A percentile compares a stretch with the other conserved stretches of the same genome.
Evolutionary conservation across 257 asterid genomes (phyloP).

Genomic region (Solanum virginianum): DNA sequence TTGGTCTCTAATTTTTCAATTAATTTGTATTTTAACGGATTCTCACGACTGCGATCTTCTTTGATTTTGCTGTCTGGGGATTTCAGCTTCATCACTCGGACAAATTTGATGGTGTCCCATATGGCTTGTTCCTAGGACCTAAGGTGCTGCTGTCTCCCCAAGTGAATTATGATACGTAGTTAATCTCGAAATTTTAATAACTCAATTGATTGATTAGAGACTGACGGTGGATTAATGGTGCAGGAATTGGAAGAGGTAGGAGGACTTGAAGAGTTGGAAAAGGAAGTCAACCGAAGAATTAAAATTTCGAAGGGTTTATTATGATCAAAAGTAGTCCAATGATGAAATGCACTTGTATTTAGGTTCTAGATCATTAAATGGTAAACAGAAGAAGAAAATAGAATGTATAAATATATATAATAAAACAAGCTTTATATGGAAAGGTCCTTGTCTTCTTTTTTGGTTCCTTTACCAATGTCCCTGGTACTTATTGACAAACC

Average conservation of each 20-base stretch:
- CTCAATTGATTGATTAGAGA: neutral
- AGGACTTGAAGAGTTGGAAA: slow-evolving; percentile 65
- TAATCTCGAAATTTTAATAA: neutral
- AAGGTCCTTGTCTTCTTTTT: neutral
- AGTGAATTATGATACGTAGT: neutral
- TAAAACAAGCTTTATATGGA: neutral
- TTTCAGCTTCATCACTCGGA: slow-evolving; percentile 90
- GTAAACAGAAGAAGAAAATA: neutral
- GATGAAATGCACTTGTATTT: neutral
- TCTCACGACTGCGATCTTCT: slow-evolving; percentile 4
- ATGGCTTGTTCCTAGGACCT: slow-evolving; percentile 84
- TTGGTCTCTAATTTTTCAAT: neutral
- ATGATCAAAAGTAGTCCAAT: neutral
- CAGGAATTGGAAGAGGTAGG: slow-evolving; percentile 89
- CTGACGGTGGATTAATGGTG: neutral
- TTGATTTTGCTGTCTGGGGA: slow-evolving; percentile 25
- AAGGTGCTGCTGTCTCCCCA: slow-evolving; percentile 29
- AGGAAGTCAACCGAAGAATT: slow-evolving; percentile 51
- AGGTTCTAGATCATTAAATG: neutral
- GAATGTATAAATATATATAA: neutral
- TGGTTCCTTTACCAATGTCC: neutral
- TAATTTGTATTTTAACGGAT: neutral
- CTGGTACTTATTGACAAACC: neutral
- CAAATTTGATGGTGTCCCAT: slow-evolving; percentile 87
- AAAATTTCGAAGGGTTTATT: slow-evolving; percentile 33